phyloP scores from a whole-genome alignment of 768 basidiomycete species.

The Hypholoma sublateritium region DNA sequence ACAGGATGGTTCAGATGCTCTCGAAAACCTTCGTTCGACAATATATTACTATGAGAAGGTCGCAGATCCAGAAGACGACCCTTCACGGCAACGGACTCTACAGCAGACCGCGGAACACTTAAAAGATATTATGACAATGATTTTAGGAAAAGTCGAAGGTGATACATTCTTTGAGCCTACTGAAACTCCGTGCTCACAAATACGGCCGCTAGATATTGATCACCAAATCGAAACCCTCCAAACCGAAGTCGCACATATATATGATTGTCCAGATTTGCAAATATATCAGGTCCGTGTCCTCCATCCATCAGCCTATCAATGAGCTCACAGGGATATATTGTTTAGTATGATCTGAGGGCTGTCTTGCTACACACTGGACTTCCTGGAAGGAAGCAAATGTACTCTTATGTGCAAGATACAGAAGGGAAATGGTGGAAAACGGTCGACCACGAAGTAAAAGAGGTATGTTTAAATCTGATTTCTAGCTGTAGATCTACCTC shows the following conservation, averaged over 20 bases:
- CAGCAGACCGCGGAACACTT: slow-evolving; percentile 49
- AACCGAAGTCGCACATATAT: slow-evolving; percentile 42
- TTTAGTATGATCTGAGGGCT: slow-evolving; percentile 76
- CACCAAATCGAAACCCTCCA: slow-evolving; percentile 44
- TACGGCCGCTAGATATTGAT: slow-evolving; percentile 47
- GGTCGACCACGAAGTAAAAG: slow-evolving; percentile 64
- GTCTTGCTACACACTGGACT: slow-evolving; percentile 79
- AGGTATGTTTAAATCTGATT: slow-evolving; percentile 40
- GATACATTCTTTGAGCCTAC: slow-evolving; percentile 6
- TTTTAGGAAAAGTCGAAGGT: slow-evolving; percentile 61
- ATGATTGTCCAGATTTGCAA: slow-evolving; percentile 67
- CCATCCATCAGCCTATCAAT: background rate
- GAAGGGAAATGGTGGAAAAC: slow-evolving; percentile 81
- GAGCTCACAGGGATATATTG: background rate
- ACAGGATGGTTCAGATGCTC: slow-evolving; percentile 57
- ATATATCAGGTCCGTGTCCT: slow-evolving; percentile 47
- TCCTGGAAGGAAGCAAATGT: slow-evolving; percentile 74
- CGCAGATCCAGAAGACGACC: slow-evolving; percentile 47
- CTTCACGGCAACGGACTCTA: slow-evolving; percentile 44
- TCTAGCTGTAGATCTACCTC: background rate
- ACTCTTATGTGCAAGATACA: slow-evolving; percentile 69
- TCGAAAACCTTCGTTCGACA: slow-evolving; percentile 59
- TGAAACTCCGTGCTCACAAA: background rate
- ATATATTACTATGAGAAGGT: slow-evolving; percentile 74
- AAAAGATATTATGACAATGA: slow-evolving; percentile 46